Evolutionary conservation across 352 stramenopile species (phyloP), one percentile per base, ranked within the genome.

Genomic region (Stramenopiles sp.): DNA sequence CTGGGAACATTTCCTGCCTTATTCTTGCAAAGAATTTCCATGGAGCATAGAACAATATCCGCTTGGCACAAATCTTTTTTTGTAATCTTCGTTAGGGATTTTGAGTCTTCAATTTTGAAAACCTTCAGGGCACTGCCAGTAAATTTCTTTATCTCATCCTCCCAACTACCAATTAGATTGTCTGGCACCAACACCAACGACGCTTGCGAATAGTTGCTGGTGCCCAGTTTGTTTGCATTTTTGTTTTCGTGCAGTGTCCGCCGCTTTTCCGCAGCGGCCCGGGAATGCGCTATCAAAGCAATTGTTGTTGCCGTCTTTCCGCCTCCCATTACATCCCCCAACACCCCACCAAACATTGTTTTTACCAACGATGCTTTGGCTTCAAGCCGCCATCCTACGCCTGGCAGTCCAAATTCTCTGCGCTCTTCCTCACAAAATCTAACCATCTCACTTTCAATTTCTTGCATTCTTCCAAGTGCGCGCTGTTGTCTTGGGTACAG

Each of bases 231-330:
- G n/a, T n/a, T n/a, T n/a, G n/a, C n/a, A n/a, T n/a, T n/a, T n/a
- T n/a, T n/a, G n/a, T n/a, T n/a, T n/a, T n/a, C n/a, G n/a, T n/a
- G n/a, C n/a, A n/a, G n/a, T n/a, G n/a, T n/a, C n/a, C n/a, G n/a
- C n/a, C n/a, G n/a, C n/a, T n/a, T n/a, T n/a, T n/a, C n/a, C n/a
- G n/a, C n/a, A n/a, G n/a, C n/a, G n/a, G n/a, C n/a, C n/a, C n/a
- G n/a, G n/a, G n/a, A n/a, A n/a, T n/a, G n/a, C n/a, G n/a, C n/a
- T n/a, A 82, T 77, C 1, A 83, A 74, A 25, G 68, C 80, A 6
- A 83, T 53, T 12, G 80, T 82, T 32, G 82, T 81, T 1, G 75
- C 78, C 48, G 80, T 83, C 73, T 83, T 83, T 34, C 80, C 80
- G 33, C 79, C 79, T 35, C 76, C 74, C 49, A 82, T 78, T 68